A percentile compares a stretch with the other conserved stretches of the same genome.
These are phyloP conservation scores for Saccharomyces hybrid DNA, from an alignment of 1,139 yeast genomes.

Conservation along the genomic window DNA sequence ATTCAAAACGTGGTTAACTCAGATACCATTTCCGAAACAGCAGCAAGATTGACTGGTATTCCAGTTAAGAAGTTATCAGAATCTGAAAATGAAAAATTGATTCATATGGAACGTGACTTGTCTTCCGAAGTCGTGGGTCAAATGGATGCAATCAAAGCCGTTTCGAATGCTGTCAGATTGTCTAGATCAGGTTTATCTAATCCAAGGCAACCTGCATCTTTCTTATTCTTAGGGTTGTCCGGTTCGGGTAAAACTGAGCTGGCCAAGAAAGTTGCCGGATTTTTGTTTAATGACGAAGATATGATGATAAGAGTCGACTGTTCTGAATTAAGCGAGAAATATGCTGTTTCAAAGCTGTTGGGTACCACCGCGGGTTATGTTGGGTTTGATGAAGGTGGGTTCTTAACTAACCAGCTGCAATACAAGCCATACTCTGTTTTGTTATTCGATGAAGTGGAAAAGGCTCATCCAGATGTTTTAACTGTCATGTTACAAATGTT, in stretches of 20 bases:
- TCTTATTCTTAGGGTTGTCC: constrained; percentile 87
- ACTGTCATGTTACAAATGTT: constrained; percentile 83
- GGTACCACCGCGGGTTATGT: constrained; percentile 99
- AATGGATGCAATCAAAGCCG: constrained; percentile 91
- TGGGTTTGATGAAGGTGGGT: constrained; percentile 97
- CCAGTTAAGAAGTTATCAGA: constrained; percentile 96
- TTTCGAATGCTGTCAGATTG: constrained; percentile 86
- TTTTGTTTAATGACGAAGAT: constrained; percentile 88
- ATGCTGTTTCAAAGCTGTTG: constrained; percentile 86
- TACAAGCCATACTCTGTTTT: constrained; percentile 93
- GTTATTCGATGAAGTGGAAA: constrained; percentile 92
- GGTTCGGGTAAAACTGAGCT: constrained; percentile 98
- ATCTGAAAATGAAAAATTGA: constrained; percentile 88
- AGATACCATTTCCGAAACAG: constrained; percentile 93
- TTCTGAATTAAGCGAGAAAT: constrained; percentile 90
- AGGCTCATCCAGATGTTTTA: constrained; percentile 98
- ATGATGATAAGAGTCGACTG: constrained; percentile 97
- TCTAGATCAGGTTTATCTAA: constrained; percentile 93
- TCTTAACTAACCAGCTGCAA: constrained; percentile 82
- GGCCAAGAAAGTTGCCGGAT: constrained; percentile 93
- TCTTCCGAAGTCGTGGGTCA: constrained; percentile 89
- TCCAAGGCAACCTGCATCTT: constrained; percentile 94
- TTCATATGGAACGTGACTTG: constrained; percentile 86
- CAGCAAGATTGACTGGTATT: constrained; percentile 93
- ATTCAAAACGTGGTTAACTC: constrained; percentile 84